Percentiles rank a stretch among this genome's conserved stretches.
These are phyloP conservation scores for Loxodes magnus DNA, from an alignment of 73 alveolate species.

Conservation along the genomic window DNA sequence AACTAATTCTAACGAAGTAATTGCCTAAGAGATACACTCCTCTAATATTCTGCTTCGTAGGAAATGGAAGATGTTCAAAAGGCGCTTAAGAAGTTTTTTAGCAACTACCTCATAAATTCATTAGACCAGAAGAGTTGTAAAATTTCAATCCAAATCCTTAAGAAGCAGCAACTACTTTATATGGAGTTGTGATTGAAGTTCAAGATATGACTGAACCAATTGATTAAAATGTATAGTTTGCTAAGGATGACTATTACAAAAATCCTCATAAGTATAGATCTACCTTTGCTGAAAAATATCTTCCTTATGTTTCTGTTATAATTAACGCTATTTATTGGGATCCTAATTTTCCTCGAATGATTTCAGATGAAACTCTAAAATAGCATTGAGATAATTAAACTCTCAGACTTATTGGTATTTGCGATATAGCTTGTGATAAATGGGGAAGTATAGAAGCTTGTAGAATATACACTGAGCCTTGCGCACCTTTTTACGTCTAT, in stretches of 20 bases:
- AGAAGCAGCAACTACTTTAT: not conserved
- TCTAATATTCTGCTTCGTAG: slow-evolving; percentile 2
- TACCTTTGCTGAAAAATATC: slow-evolving; percentile 40
- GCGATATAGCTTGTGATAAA: slow-evolving; percentile 81
- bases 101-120: slow-evolving; percentile 1
- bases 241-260: slow-evolving; percentile 52
- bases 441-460: slow-evolving; percentile 58
- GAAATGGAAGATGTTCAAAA: slow-evolving; percentile 9
- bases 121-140: slow-evolving; percentile 6
- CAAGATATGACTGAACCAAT: not conserved
- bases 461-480: slow-evolving; percentile 52
- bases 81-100: slow-evolving; percentile 3
- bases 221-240: slow-evolving; percentile 15
- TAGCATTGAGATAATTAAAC: slow-evolving; percentile 2
- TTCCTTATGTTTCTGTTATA: slow-evolving; percentile 40
- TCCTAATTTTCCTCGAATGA: slow-evolving; percentile 53
- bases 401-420: slow-evolving; percentile 55
- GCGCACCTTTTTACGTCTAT: slow-evolving; percentile 58
- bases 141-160: not conserved
- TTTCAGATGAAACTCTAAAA: not conserved
- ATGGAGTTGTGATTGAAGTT: not conserved
- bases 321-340: slow-evolving; percentile 76
- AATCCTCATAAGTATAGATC: slow-evolving; percentile 54
- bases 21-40: slow-evolving; percentile 7
- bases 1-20: not conserved